Conservation (phyloP, 1,284 basidiomycete genomes). For the Moesziomyces sp. region DNA sequence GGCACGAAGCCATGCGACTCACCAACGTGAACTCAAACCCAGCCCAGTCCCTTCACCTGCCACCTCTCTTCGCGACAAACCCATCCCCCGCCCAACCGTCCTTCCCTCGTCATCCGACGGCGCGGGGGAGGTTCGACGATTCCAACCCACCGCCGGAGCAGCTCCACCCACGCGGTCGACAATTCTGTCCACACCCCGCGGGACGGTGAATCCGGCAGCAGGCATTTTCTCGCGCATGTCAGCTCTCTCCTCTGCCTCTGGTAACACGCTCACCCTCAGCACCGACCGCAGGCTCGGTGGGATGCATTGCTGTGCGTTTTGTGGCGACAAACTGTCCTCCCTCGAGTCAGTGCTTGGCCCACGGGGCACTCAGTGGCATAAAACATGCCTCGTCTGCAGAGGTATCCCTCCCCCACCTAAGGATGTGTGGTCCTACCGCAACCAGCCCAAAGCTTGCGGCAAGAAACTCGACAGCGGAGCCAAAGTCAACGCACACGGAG, state of each 20-base stretch:
- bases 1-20: conserved; percentile 33
- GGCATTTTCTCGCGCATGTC: conserved; percentile 39
- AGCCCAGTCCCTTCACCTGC: conserved; percentile 27
- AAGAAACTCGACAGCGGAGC: conserved; percentile 54
- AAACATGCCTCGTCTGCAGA: conserved; percentile 46
- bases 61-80: conserved; percentile 10
- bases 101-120: too few relatives aligned
- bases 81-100: neutral
- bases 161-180: conserved; percentile 48
- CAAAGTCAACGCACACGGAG: conserved; percentile 49
- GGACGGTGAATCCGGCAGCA: conserved; percentile 36
- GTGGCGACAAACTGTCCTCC: conserved; percentile 38
- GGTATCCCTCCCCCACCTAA: neutral
- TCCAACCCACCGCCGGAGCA: conserved; percentile 50
- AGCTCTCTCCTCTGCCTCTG: conserved; percentile 13
- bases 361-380: conserved; percentile 51
- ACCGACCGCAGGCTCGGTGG: conserved; percentile 29
- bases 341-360: conserved; percentile 56
- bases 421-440: neutral
- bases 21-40: conserved; percentile 41
- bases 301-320: conserved; percentile 48
- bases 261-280: conserved; percentile 2
- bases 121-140: conserved; percentile 9
- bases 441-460: conserved; percentile 16
- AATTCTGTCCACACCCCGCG: conserved; percentile 2